Base-by-base conservation (phyloP, 768 basidiomycete genomes). In the Kockovaella imperatae region DNA sequence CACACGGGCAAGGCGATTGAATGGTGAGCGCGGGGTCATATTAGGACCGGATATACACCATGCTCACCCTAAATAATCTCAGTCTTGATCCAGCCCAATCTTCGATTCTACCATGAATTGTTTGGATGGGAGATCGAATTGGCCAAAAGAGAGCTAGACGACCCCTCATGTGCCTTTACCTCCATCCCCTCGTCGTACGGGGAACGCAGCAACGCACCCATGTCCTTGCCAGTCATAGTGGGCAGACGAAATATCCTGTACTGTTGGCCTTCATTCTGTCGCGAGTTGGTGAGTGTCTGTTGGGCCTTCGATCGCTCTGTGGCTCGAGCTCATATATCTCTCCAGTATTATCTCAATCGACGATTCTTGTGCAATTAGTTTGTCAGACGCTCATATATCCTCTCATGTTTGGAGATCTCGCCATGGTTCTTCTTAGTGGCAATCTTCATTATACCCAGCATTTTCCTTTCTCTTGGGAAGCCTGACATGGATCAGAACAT, bases 71-170 rank as follows among this genome's bases (percentile, higher is more conserved):
- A n/a, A n/a, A n/a, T n/a, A n/a, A n/a, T n/a, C n/a, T 6, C 26
- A 69, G 88, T 91, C 53, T 77, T 90, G 57, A 89, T 88, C 53
- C 88, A 97, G 74, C 93, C 93, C 17, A 96, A 95, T 57, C 84
- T 96, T 80, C 80, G 88, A n/a, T 74, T 97, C 67, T 72, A 96
- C 71, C 95, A 91, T 71, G 91, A 96, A 67, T 77, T 96, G 21
- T 82, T 87, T 63, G 90, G 86, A 8, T 96, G 88, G 88, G 93
- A 96, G 72, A 82, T 87, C 59, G 81, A 83, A 68, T 77, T 95
- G n/a, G 87, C 87, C 26, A 49, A 56, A 28, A 49, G 49, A 39
- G 64, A 62, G 20, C 23, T 26, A 45, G 59, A 58, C 21, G 54
- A 51, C 23, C 42, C 18, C n/a, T 34, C 28, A 15, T 39, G 32